phyloP scores from a whole-genome alignment of 768 basidiomycete species.

The Ephemerocybe angulata region DNA sequence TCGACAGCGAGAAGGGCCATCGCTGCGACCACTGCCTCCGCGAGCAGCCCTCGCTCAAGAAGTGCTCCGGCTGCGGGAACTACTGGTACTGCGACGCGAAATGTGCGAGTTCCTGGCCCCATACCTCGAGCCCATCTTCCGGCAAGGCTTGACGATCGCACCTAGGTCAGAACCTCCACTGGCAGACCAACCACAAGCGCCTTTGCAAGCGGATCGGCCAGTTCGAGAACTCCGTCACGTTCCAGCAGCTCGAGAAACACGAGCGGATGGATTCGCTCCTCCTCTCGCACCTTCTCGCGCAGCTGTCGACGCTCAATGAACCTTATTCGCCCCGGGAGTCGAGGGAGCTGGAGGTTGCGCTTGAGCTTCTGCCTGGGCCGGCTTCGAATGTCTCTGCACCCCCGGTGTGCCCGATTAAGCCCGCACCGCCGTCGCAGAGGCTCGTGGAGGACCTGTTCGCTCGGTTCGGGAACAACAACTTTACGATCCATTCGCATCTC shows the following conservation, averaged over 20 bases:
- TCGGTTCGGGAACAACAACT: constrained; percentile 81
- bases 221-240: constrained; percentile 44
- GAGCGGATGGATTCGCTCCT: constrained; percentile 61
- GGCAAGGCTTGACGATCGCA: constrained; percentile 5
- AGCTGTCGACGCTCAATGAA: constrained; percentile 23
- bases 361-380: constrained; percentile 35
- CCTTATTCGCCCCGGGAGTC: constrained; percentile 19
- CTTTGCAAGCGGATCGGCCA: constrained; percentile 59
- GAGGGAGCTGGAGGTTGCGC: constrained; percentile 31
- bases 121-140: constrained; percentile 5
- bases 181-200: constrained; percentile 61
- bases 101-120: constrained; percentile 42
- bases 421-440: constrained; percentile 30
- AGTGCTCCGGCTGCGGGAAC: constrained; percentile 62
- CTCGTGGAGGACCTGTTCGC: constrained; percentile 39
- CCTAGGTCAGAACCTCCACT: constrained; percentile 66
- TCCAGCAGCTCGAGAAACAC: constrained; percentile 46
- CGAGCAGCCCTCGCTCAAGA: constrained; percentile 35
- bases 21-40: constrained; percentile 67
- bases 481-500: constrained; percentile 71
- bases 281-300: constrained; percentile 58
- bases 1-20: constrained; percentile 53
- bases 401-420: constrained; percentile 13
- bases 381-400: not conserved
- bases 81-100: constrained; percentile 70